Evolutionary conservation across 306 rosid genomes (phyloP), one percentile per base, ranked within the genome.

Genomic region (Morella rubra): DNA sequence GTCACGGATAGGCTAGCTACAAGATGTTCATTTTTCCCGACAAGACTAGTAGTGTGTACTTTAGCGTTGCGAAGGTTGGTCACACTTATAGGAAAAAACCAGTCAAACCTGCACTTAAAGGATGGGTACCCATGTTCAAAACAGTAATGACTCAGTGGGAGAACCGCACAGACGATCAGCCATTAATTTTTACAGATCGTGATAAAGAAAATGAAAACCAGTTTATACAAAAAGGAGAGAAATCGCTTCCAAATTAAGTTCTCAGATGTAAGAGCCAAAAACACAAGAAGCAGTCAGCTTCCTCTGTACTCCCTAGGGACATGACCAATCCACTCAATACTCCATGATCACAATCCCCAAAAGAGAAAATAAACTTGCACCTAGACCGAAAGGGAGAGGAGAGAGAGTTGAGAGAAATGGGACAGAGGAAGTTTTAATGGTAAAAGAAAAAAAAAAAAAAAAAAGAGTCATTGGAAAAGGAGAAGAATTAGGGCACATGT

Each of bases 91-190:
- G 58, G 14, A 72, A 72, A 32, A 37, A 51, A 46, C 54, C 45
- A 71, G 83, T 7, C 73, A 84, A 84, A 79, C 80, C 87, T 84
- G 84, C 87, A 79, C 85, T 75, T 73, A 81, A 83, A 86, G 73
- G 87, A 78, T 72, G 88, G 80, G 90, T 71, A 79, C 93, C 77
- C 58, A 79, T 76, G 84, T 90, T 88, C 85, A 76, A 82, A 72
- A 42, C 59, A 68, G 68, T 69, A 58, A 71, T 41, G 24, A 81
- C 83, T 72, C 83, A 56, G 79, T 16, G 62, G 24, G 69, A 69
- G 73, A 84, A 69, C 78, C 79, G 49, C 60, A 72, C 80, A 16
- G 47, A 65, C 13, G 71, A 66, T 66, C 51, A 42, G 71, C 51
- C 50, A 42, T 44, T 42, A 42, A 42, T 42, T 42, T 49, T 49